Conservation (phyloP, 2,329 filamentous ascomycete genomes). For the Botrytis pseudocinerea region DNA sequence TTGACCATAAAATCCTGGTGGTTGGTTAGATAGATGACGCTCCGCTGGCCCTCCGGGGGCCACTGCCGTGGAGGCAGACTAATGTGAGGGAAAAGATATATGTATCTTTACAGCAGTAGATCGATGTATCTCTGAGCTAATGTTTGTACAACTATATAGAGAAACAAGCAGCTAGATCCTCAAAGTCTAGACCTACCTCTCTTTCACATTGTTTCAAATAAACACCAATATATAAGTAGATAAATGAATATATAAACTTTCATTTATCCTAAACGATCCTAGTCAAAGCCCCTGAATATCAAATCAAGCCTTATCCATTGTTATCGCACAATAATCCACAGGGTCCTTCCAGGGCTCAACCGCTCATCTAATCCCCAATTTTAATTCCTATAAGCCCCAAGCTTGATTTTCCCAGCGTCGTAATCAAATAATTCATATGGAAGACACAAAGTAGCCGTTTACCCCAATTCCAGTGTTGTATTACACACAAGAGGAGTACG, state of each 20-base stretch:
- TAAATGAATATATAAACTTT: background rate
- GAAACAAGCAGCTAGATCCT: background rate
- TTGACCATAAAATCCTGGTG: too few relatives aligned
- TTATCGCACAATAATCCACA: background rate
- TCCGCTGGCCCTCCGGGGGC: background rate
- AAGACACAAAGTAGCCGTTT: background rate
- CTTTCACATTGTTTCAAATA: background rate
- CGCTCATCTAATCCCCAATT: background rate
- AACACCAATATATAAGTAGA: background rate
- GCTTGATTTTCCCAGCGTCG: conserved; percentile 1
- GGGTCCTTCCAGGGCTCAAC: background rate
- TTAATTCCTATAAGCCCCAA: background rate
- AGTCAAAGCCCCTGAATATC: conserved; percentile 7
- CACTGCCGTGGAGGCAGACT: conserved; percentile 1
- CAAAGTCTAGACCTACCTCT: background rate
- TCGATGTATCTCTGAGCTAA: background rate
- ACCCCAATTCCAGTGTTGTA: background rate
- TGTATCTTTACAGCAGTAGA: background rate
- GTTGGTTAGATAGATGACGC: background rate
- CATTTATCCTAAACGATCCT: background rate
- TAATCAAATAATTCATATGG: background rate
- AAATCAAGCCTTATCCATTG: conserved; percentile 9
- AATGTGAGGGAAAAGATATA: background rate
- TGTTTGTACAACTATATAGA: background rate
- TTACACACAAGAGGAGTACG: background rate